phyloP scores from a whole-genome alignment of 2,329 filamentous ascomycete species.

The Xylariaceae sp. region DNA sequence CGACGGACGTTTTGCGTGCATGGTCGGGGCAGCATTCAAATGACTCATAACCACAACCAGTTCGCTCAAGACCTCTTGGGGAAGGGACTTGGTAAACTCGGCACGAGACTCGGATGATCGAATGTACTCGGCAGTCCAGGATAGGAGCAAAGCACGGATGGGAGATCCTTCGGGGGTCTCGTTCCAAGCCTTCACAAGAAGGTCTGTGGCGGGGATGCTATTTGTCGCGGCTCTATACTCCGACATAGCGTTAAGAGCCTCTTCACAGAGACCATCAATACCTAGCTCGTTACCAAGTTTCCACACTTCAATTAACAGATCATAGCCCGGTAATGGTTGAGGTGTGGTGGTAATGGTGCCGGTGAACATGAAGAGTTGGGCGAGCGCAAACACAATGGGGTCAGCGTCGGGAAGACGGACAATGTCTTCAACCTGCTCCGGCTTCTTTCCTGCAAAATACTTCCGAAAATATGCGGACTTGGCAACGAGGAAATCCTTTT shows the following conservation, averaged over 20 bases:
- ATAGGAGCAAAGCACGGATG: conserved; percentile 54
- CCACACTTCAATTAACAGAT: conserved; percentile 53
- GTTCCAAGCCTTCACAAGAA: conserved; percentile 59
- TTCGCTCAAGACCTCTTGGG: conserved; percentile 59
- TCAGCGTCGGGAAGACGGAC: conserved; percentile 47
- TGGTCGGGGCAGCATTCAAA: conserved; percentile 40
- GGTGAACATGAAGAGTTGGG: conserved; percentile 53
- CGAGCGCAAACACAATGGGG: conserved; percentile 50
- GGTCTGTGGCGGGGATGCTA: conserved; percentile 53
- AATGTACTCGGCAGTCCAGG: conserved; percentile 62
- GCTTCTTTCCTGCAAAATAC: conserved; percentile 39
- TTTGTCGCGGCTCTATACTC: conserved; percentile 51
- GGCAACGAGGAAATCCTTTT: conserved; percentile 54
- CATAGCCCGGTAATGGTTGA: conserved; percentile 47
- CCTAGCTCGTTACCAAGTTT: conserved; percentile 51
- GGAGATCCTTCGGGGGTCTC: conserved; percentile 58
- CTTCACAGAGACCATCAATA: conserved; percentile 53
- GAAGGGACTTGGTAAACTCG: conserved; percentile 57
- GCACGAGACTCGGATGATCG: conserved; percentile 51
- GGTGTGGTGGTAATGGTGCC: conserved; percentile 43
- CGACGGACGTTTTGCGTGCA: conserved; percentile 30
- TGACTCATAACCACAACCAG: conserved; percentile 60
- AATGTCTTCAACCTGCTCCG: conserved; percentile 46
- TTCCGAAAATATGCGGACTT: conserved; percentile 47
- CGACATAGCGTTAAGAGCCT: conserved; percentile 54